Evolutionary conservation across 805 yeast genomes (phyloP), one percentile per base, ranked within the genome.

Genomic region (Sugiyamaella americana): DNA sequence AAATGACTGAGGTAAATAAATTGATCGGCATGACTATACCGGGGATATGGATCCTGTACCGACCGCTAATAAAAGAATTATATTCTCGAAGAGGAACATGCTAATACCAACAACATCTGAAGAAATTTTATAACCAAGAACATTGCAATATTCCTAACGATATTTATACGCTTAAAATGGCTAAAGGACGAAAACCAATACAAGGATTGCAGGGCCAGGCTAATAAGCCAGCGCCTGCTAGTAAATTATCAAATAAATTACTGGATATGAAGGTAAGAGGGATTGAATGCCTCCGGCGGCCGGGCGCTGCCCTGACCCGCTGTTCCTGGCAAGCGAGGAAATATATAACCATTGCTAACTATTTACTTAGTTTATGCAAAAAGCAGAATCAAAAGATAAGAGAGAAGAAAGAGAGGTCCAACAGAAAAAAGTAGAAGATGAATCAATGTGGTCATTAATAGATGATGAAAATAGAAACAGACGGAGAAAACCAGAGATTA

Each of bases 201-300:
- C 19, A 34, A 8, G 51, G 51, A 11, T 43, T 48, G 6, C 48
- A 40, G 19, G 48, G 51, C 21, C 16, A 29, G n/a, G 45, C 44
- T 19, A 21, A 37, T 13, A 52, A 50, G 50, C 52, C 51, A 3
- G 37, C 53, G 4, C 43, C 52, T 2, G 60, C 59, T 37, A 69
- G 66, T 13, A 62, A 63, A 40, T 66, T 79, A 48, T 83, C 93
- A 22, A 76, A 78, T 57, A 74, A 87, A 57, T 85, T 87, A 57
- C 70, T 82, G 79, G 83, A 82, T 75, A 87, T 87, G 96, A 87
- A 86, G 72, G 80, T 79, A 68, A 76, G 79, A 80, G 20, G 19
- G 48, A 8, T 26, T 26, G 32, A n/a, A n/a, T 26, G 32, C 32
- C 32, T 26, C 32, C 32, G 32, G 32, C 32, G 32, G 32, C 32